phyloP scores from a whole-genome alignment of 1,284 basidiomycete genomes.

The Lentinula novae-zelandiae region DNA sequence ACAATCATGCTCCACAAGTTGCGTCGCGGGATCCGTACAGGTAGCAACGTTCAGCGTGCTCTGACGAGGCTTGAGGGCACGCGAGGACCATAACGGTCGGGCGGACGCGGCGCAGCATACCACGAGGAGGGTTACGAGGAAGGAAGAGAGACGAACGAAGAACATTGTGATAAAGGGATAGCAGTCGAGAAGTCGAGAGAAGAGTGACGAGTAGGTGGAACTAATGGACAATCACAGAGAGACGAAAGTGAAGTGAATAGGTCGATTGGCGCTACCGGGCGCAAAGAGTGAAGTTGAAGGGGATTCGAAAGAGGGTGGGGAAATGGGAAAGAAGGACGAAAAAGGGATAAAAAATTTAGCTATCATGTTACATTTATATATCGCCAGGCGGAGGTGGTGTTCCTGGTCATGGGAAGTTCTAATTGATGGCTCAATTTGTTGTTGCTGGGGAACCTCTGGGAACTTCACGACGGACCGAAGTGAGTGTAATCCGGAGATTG shows the following conservation, averaged over 20 bases:
- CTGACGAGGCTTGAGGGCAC: constrained; percentile 1
- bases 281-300: background rate
- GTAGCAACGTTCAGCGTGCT: constrained; percentile 16
- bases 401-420: background rate
- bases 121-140: constrained; percentile 11
- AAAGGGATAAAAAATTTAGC: background rate
- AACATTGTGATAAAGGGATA: constrained; percentile 1
- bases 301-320: background rate
- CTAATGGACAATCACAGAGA: background rate
- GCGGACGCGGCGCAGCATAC: constrained; percentile 10
- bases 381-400: background rate
- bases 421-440: background rate
- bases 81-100: constrained; percentile 12
- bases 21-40: constrained; percentile 14
- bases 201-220: background rate
- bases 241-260: background rate
- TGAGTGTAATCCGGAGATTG: too few relatives aligned
- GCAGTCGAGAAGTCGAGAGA: background rate
- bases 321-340: background rate
- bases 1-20: constrained; percentile 18
- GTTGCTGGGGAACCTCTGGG: background rate
- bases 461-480: background rate
- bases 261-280: constrained; percentile 8
- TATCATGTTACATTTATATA: background rate
- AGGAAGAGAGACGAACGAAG: constrained; percentile 1